Base-by-base conservation (phyloP, 768 basidiomycete species). In the Hydnomerulius pinastri region DNA sequence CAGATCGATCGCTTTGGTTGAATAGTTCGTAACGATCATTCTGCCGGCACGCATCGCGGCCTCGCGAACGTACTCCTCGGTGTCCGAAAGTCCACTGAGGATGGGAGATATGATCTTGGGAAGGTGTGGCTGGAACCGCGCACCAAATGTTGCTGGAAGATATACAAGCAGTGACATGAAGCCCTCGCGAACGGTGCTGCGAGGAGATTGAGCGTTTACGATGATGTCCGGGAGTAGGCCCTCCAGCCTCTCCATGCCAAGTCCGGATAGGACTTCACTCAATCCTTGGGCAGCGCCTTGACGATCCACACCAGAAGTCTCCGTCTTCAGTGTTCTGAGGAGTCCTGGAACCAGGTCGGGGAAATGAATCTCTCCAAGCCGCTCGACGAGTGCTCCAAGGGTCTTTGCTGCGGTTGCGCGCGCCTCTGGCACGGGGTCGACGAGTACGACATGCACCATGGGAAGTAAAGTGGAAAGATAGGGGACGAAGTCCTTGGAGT, bases 11-110 rank as follows among this genome's bases (percentile, higher is more conserved):
- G 96, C 96, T 64, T 85, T 90, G 62, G 60, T 82, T 10, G 94
- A 89, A 73, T 98, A 98, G 67, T 95, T 97, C 51, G 85, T 87
- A 56, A 99, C 90, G 57, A 98, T 87, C 93, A 98, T 98, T 55
- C 97, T 79, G 50, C 96, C 95, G n/a, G 96, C 95, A 29, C 92
- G 83, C 95, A 98, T 98, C 4, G 96, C 94, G 10, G 96, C 95
- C 55, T 98, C 95, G 21, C 96, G 80, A 9, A 98, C 97, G 62
- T 89, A 93, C 72, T 98, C 97, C 59, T 97, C 95, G 6, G 84
- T 76, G 62, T 98, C 96, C 0, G 96, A 87, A 30, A 99, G 73
- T 54, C 97, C 97, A 38, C 83, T 83, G 28, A 98, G 77, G 56
- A 99, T 96, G 0, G 96, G 96, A 9, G 87, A 74, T 36, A 98